Evolutionary conservation across 495 filamentous ascomycete genomes (phyloP), one percentile per base, ranked within the genome.

Genomic region (Darksidea phi): DNA sequence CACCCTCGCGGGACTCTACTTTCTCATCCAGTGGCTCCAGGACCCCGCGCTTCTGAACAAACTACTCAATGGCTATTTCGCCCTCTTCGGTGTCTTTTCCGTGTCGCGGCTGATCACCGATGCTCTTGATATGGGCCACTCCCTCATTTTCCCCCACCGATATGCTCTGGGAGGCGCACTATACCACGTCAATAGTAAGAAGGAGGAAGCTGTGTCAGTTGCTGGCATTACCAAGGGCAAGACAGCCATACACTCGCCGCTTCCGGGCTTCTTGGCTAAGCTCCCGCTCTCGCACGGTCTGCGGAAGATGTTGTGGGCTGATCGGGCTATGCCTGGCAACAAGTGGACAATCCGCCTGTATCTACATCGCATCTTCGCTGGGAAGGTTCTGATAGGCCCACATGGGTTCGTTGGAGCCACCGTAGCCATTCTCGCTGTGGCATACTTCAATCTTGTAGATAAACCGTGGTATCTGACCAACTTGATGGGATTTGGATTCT

Each of bases 381-480:
- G 71, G n/a, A 80, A 80, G 57, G 64, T 71, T 18, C 73, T 69
- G 6, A 64, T 87, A 28, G 79, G 78, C 48, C 61, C 82, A 45
- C 73, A 83, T 48, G 84, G 84, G 67, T 28, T 91, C 23, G 48
- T 86, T 13, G 88, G 88, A 32, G 70, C 81, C 34, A 21, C 85
- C n/a, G 11, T 86, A 45, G 82, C 88, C 10, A 49, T 89, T 32
- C 66, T 71, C 7, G 76, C 82, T 24, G 81, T 88, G 18, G 72
- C 79, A 1, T 81, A 84, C 59, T 96, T 93, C 73, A 86, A 90
- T 63, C 75, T 86, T 25, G 79, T 87, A 10, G 76, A 75, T 1
- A 93, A 88, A 66, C 80, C 84, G 38, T 89, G 88, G 89, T 87
- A 82, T 68, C 71, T 96, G 50, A 94, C 89, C 24, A 97, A 98